A percentile compares a stretch with the other conserved stretches of the same genome.
Evolutionary conservation across 1,284 basidiomycete genomes (phyloP).

Genomic region (Rhizopogon parksii): DNA sequence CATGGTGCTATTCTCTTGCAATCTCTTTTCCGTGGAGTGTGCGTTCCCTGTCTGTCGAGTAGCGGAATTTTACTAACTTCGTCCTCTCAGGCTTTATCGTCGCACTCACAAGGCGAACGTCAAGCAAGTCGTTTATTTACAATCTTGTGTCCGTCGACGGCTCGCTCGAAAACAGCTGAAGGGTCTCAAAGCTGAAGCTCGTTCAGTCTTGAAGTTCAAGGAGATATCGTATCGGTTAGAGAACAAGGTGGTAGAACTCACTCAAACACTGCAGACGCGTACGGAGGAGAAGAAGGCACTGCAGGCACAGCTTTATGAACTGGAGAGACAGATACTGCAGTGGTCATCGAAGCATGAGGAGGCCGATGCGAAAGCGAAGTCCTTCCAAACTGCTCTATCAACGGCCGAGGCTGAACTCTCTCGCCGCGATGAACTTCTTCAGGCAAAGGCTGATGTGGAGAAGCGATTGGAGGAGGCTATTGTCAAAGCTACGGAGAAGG

Average conservation of each 20-base stretch:
- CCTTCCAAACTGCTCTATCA: constrained; percentile 67
- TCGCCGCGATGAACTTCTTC: constrained; percentile 73
- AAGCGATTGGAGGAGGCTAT: constrained; percentile 73
- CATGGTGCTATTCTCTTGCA: constrained; percentile 77
- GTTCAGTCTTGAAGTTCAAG: constrained; percentile 97
- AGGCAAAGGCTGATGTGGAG: constrained; percentile 79
- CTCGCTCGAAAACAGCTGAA: constrained; percentile 84
- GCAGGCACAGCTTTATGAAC: constrained; percentile 62
- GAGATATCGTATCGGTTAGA: constrained; percentile 98
- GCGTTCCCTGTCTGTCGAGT: constrained; percentile 30
- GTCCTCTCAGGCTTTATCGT: constrained; percentile 52
- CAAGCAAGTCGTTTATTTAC: constrained; percentile 75
- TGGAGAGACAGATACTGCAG: constrained; percentile 81
- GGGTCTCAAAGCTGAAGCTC: constrained; percentile 82
- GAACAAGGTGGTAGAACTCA: constrained; percentile 99
- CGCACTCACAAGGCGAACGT: constrained; percentile 61
- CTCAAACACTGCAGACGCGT: constrained; percentile 89
- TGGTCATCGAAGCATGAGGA: constrained; percentile 91
- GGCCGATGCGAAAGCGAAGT: constrained; percentile 70
- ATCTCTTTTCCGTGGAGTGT: constrained; percentile 84
- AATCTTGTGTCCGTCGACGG: constrained; percentile 89
- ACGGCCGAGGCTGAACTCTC: constrained; percentile 69
- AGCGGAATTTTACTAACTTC: constrained; percentile 11
- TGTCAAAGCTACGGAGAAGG: constrained; percentile 75
- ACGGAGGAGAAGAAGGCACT: constrained; percentile 91